Conservation (phyloP, 108 stramenopile species). For the Conticribra weissflogii region DNA sequence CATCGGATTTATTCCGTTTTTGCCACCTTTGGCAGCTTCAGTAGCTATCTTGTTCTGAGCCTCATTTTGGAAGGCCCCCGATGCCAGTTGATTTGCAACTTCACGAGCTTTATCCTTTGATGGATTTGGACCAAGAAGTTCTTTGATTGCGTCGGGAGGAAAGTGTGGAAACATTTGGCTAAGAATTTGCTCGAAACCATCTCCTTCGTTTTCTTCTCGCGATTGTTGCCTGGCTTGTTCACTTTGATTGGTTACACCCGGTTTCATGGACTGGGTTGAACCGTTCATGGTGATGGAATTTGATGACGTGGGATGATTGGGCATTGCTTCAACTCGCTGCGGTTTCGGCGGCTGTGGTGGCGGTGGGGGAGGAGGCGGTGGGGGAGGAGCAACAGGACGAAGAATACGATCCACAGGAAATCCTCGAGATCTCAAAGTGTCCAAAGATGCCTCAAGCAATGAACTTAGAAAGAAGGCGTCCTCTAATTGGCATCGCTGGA, state of each 20-base stretch:
- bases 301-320: no score
- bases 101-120: constrained; percentile 57
- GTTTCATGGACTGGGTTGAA: no score
- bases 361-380: constrained; percentile 8
- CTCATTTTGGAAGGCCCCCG: no score
- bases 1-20: neutral
- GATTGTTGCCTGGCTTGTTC: neutral
- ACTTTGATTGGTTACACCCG: no score
- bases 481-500: constrained; percentile 74
- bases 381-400: constrained; percentile 42
- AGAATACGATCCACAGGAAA: constrained; percentile 81
- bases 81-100: constrained; percentile 64
- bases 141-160: constrained; percentile 46
- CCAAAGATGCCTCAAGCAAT: constrained; percentile 71
- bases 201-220: constrained; percentile 19
- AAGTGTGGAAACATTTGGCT: constrained; percentile 75
- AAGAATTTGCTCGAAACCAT: constrained; percentile 52
- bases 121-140: constrained; percentile 61
- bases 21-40: constrained; percentile 2
- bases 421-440: constrained; percentile 67
- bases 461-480: constrained; percentile 78
- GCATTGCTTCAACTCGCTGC: constrained; percentile 5
- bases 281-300: no score
- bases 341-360: constrained; percentile 1
- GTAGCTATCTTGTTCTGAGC: neutral